Conservation (phyloP, 495 filamentous ascomycete genomes). For the Neurospora sp. region DNA sequence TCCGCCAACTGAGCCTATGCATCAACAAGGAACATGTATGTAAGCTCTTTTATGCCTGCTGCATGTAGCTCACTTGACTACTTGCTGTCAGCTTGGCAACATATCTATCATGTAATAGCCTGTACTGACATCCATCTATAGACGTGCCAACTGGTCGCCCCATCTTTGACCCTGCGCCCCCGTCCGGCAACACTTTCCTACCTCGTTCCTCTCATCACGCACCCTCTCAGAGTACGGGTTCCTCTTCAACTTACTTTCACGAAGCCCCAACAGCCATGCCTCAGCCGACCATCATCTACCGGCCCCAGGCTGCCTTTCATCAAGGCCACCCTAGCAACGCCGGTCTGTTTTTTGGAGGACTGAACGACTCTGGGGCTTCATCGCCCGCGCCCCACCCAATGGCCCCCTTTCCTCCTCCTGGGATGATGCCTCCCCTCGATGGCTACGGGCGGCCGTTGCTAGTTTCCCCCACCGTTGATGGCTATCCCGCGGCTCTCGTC, state of each 20-base stretch:
- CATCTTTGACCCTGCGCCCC: background rate
- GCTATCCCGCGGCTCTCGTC: conserved; percentile 23
- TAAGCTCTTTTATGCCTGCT: background rate
- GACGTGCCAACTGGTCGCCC: background rate
- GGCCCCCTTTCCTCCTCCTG: conserved; percentile 25
- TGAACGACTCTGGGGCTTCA: conserved; percentile 36
- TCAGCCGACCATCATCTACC: conserved; percentile 8
- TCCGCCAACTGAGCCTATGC: background rate
- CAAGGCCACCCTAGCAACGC: conserved; percentile 33
- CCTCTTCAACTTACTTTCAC: background rate
- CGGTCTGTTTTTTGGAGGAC: conserved; percentile 34
- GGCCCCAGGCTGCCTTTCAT: conserved; percentile 12
- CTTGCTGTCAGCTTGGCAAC: background rate
- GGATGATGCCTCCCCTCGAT: conserved; percentile 25
- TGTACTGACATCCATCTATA: background rate
- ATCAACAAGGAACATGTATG: background rate
- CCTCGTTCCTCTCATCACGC: background rate
- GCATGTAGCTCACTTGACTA: background rate
- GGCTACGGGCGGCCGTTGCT: conserved; percentile 24
- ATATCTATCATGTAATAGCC: background rate
- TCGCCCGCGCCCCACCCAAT: conserved; percentile 35
- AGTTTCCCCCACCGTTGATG: conserved; percentile 24
- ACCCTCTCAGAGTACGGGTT: background rate
- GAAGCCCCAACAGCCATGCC: conserved; percentile 1
- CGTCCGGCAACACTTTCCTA: background rate